Conservation (phyloP, 1,284 basidiomycete species). For the Takashimella tepidaria region DNA sequence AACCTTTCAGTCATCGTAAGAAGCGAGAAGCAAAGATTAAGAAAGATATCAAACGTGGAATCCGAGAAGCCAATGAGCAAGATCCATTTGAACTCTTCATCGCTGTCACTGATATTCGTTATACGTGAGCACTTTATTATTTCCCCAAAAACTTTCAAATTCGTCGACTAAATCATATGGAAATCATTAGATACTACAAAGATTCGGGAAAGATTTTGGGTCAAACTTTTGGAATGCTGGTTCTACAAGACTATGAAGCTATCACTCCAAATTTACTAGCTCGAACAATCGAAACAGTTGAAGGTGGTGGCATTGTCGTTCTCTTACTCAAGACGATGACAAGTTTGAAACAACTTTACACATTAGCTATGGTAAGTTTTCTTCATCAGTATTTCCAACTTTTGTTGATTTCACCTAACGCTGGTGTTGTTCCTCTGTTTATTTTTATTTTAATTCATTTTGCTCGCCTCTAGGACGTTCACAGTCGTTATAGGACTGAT, state of each 20-base stretch:
- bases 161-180: neutral
- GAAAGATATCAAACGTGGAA: slow-evolving; percentile 85
- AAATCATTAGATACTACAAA: slow-evolving; percentile 65
- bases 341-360: slow-evolving; percentile 86
- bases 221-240: slow-evolving; percentile 96
- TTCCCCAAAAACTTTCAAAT: no score
- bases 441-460: no score
- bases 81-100: slow-evolving; percentile 98
- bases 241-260: slow-evolving; percentile 97
- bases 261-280: slow-evolving; percentile 96
- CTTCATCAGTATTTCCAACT: neutral
- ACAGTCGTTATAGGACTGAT: slow-evolving; percentile 84
- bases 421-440: no score
- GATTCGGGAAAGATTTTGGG: slow-evolving; percentile 94
- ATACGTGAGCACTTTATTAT: slow-evolving; percentile 65
- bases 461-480: slow-evolving; percentile 67
- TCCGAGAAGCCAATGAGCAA: slow-evolving; percentile 90
- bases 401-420: no score
- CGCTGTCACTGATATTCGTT: slow-evolving; percentile 97
- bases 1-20: slow-evolving; percentile 72
- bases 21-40: slow-evolving; percentile 95
- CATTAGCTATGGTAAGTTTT: slow-evolving; percentile 84
- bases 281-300: slow-evolving; percentile 95
- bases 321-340: slow-evolving; percentile 93
- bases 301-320: slow-evolving; percentile 91